A percentile compares a stretch with the other conserved stretches of the same genome.
These are phyloP conservation scores for Neofusicoccum umdonicola DNA, from an alignment of 2,329 filamentous ascomycete species.

Conservation along the genomic window DNA sequence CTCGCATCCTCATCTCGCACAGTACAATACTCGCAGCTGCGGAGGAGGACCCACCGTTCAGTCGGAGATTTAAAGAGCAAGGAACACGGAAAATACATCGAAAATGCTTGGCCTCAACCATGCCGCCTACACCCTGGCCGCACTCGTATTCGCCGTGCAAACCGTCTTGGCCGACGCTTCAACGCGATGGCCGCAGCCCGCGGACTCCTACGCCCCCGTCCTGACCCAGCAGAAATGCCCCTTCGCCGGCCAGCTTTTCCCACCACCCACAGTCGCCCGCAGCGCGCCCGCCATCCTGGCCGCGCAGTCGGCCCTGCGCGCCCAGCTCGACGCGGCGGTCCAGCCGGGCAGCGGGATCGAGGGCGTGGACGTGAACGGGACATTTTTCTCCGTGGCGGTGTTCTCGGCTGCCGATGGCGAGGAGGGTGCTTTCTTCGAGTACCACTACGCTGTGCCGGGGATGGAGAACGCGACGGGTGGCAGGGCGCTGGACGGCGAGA, in stretches of 20 bases:
- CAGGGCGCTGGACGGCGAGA: slow-evolving; percentile 29
- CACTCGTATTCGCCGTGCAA: not conserved
- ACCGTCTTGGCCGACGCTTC: not conserved
- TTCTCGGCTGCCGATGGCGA: slow-evolving; percentile 30
- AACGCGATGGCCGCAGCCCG: not conserved
- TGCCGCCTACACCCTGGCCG: not conserved
- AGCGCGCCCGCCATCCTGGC: not conserved
- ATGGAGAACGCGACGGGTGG: slow-evolving; percentile 25
- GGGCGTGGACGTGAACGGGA: slow-evolving; percentile 19
- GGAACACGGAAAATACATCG: not conserved
- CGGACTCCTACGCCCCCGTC: no score
- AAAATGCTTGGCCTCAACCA: not conserved
- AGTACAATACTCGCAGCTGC: not conserved
- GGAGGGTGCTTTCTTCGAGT: slow-evolving; percentile 30
- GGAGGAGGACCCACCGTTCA: not conserved
- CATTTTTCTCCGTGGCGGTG: slow-evolving; percentile 40
- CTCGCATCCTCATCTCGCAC: not conserved
- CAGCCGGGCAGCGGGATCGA: not conserved
- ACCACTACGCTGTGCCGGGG: slow-evolving; percentile 25
- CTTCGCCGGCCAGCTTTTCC: slow-evolving; percentile 17
- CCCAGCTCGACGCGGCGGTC: slow-evolving; percentile 2
- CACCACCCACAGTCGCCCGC: not conserved
- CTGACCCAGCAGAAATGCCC: slow-evolving; percentile 12
- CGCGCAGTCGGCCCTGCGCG: slow-evolving; percentile 15
- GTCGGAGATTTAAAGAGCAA: not conserved